Conservation (phyloP, 768 basidiomycete species). For the Xanthoconium stramineum region DNA sequence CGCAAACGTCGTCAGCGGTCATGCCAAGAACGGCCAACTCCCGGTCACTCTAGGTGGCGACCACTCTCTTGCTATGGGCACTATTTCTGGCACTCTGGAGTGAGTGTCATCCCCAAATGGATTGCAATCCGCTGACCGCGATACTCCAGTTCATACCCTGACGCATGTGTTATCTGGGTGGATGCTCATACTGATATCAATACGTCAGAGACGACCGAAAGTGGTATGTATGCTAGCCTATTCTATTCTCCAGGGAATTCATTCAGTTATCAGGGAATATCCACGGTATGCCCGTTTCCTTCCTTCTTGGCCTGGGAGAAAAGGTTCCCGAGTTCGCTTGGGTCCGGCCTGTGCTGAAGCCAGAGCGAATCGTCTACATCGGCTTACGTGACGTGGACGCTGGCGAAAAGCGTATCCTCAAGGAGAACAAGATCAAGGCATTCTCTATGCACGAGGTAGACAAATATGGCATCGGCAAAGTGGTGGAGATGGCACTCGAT, state of each 20-base stretch:
- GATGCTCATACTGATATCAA: slow-evolving; percentile 99
- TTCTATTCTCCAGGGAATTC: not conserved
- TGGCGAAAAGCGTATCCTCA: slow-evolving; percentile 85
- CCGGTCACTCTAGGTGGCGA: slow-evolving; percentile 94
- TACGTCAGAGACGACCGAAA: slow-evolving; percentile 75
- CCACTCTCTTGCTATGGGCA: slow-evolving; percentile 95
- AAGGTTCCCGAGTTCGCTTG: slow-evolving; percentile 47
- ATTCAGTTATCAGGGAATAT: slow-evolving; percentile 66
- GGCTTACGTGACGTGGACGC: slow-evolving; percentile 91
- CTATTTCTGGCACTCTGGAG: slow-evolving; percentile 86
- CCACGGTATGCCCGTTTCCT: slow-evolving; percentile 97
- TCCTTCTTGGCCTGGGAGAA: slow-evolving; percentile 60
- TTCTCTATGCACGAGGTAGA: slow-evolving; percentile 93
- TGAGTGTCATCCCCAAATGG: slow-evolving; percentile 30
- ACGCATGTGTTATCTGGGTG: slow-evolving; percentile 91
- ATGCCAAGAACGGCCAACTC: slow-evolving; percentile 74
- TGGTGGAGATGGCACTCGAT: slow-evolving; percentile 95
- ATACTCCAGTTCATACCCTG: slow-evolving; percentile 56
- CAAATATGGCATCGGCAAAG: slow-evolving; percentile 85
- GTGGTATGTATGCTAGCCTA: slow-evolving; percentile 42
- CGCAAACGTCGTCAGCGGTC: slow-evolving; percentile 68
- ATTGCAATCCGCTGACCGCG: slow-evolving; percentile 2
- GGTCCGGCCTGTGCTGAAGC: slow-evolving; percentile 62
- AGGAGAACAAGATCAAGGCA: slow-evolving; percentile 74
- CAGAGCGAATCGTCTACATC: slow-evolving; percentile 89